Base-by-base conservation (phyloP, 108 stramenopile genomes). In the Licmophora abbreviata region DNA sequence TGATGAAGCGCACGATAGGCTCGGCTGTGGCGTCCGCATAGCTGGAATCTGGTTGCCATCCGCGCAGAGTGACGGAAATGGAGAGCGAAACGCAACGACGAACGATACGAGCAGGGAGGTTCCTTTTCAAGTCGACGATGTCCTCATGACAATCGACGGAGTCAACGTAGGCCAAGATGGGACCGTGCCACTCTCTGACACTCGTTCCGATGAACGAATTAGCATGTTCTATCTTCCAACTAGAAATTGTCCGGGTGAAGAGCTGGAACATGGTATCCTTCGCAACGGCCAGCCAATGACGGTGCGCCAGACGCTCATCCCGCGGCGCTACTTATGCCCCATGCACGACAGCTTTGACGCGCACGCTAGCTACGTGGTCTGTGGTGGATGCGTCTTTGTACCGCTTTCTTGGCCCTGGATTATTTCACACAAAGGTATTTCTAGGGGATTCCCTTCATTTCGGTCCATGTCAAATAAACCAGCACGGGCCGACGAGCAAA, bases 321-420 rank as follows among this genome's bases (percentile, higher is more conserved):
- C 41, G n/a, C 48, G 42, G 30, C 70, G 61, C 0, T 66, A 57
- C 43, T 26, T 71, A 6, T 64, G 65, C 11, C 48, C 70, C 10
- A 48, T 54, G 33, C 62, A 66, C 27, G 70, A 71, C 42, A 52
- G 53, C 31, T 71, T 71, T 38, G 70, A 71, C 35, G 70, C 70
- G 3, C n/a, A n/a, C n/a, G 37, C 70, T n/a, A 24, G 53, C 23
- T 71, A 71, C 31, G 59, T 49, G 24, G 60, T 71, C 0, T 54
- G 53, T 7, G 70, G 65, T 6, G 70, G 70, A 6, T 71, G 64
- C 37, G 70, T 71, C 0, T 71, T 71, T 40, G 57, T 64, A 20
- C 64, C 64, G 22, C 44, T 71, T 25, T 50, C 63, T 11, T 49
- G 60, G 18, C 70, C 70, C 9, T 61, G 61, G 10, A 37, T 71